Percentiles rank a stretch among this genome's conserved stretches.
phyloP scores from a whole-genome alignment of 2,329 filamentous ascomycete species.

The Thelonectria rubi region DNA sequence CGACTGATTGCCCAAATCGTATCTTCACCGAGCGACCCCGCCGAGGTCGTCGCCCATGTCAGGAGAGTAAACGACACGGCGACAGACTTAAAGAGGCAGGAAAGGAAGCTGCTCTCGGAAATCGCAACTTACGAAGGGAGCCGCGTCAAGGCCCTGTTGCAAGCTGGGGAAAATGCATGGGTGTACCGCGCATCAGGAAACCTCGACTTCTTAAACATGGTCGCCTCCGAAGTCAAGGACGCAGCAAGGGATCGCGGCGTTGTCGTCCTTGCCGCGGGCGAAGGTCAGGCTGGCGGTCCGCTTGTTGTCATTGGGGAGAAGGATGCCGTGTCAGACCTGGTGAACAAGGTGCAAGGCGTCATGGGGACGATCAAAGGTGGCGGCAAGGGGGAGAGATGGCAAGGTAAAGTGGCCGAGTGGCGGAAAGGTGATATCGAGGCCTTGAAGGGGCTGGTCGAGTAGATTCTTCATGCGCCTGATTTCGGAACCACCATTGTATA shows the following conservation, averaged over 20 bases:
- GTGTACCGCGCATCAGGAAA: conserved; percentile 40
- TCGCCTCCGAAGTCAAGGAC: conserved; percentile 39
- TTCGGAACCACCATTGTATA: too few relatives aligned
- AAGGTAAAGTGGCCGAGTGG: conserved; percentile 45
- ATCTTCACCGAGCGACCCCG: conserved; percentile 36
- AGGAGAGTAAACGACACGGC: conserved; percentile 27
- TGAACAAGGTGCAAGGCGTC: conserved; percentile 28
- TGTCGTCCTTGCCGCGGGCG: conserved; percentile 40
- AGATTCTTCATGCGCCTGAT: too few relatives aligned
- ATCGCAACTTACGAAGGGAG: conserved; percentile 44
- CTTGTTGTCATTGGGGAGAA: conserved; percentile 41
- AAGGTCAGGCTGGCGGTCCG: conserved; percentile 36
- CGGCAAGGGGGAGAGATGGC: conserved; percentile 44
- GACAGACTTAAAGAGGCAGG: conserved; percentile 35
- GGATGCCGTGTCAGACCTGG: conserved; percentile 29
- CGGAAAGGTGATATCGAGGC: conserved; percentile 34
- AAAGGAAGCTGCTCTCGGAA: conserved; percentile 43
- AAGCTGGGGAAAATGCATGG: conserved; percentile 32
- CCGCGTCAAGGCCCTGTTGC: conserved; percentile 27
- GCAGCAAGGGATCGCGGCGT: conserved; percentile 26
- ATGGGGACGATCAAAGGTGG: conserved; percentile 40
- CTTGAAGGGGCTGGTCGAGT: conserved; percentile 34
- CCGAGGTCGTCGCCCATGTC: conserved; percentile 34
- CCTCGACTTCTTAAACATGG: conserved; percentile 45
- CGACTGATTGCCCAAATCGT: conserved; percentile 37